Base-by-base conservation (phyloP, 1,139 yeast species). In the Blastobotrys capitulatus region DNA sequence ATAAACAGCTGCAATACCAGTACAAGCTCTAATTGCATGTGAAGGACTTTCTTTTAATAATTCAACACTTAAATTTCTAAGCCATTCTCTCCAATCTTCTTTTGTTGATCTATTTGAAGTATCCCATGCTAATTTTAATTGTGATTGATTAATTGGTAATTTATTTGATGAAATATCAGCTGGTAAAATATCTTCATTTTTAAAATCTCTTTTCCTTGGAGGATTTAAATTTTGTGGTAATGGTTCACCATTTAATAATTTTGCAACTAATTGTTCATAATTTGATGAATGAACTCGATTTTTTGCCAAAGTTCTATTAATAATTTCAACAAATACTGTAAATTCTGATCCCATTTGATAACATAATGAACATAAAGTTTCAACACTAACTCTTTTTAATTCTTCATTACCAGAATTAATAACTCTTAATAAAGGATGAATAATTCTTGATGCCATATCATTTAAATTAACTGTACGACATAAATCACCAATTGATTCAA, bases 41-140 rank as follows among this genome's bases (percentile, higher is more conserved):
- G 97, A 88, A 4, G 99, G 96, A 44, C 96, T 86, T 63, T 90
- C 96, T 58, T 86, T 87, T 56, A 94, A 70, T 34, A 94, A 70
- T 62, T 89, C 97, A 49, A 88, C 85, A 60, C 95, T 83, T 45
- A 94, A 73, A 51, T 94, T 75, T 49, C 95, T 78, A 56, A 90
- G 82, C 99, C 99, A 94, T 62, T 92, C 98, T 62, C 86, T 90
- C 98, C 98, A 94, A 60, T 92, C 98, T 61, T 90, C 98, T 57
- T 84, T 81, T 0, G 97, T 88, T 42, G 95, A 78, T 56, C 94
- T 79, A 58, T 88, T 92, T 27, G 86, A 80, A 16, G 96, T 86
- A 59, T 89, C 96, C 98, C 98, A 94, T 1, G 94, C 89, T 43
- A 80, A 78, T 60, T 86, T 85, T 56, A 86, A 72, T 6, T 83